Evolutionary conservation across 306 rosid genomes (phyloP).

Genomic region (Cicer judaicum): DNA sequence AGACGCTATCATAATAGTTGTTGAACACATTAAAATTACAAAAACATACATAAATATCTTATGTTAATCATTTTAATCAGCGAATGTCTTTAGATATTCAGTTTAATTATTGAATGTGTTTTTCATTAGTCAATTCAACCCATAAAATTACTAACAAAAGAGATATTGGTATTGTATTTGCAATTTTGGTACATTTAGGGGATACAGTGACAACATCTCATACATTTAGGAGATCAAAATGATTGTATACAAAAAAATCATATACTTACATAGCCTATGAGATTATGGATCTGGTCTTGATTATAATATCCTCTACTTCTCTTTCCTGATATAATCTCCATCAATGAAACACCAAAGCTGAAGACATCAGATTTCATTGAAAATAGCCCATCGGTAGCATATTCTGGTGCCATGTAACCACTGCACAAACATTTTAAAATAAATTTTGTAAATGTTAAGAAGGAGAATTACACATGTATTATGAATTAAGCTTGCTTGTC

Average conservation of each 20-base stretch:
- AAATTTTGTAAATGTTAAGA: not conserved
- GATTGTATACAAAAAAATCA: not conserved
- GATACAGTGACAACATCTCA: too few relatives aligned
- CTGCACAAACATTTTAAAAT: constrained; percentile 37
- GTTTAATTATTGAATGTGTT: too few relatives aligned
- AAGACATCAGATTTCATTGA: constrained; percentile 59
- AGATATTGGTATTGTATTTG: too few relatives aligned
- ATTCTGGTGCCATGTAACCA: constrained; percentile 82
- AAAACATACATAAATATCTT: too few relatives aligned
- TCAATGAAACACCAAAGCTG: constrained; percentile 56
- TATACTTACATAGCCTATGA: constrained; percentile 65
- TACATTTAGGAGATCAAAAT: too few relatives aligned
- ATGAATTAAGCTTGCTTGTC: not conserved
- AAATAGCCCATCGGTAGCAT: constrained; percentile 62
- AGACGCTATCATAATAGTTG: too few relatives aligned
- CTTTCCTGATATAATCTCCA: constrained; percentile 64
- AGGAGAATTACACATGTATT: not conserved
- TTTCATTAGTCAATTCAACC: too few relatives aligned
- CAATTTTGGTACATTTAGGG: too few relatives aligned
- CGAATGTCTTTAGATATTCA: too few relatives aligned
- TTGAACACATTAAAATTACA: too few relatives aligned
- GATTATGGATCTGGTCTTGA: constrained; percentile 52
- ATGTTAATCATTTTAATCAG: too few relatives aligned
- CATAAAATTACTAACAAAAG: too few relatives aligned
- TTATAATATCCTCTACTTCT: constrained; percentile 61